These are phyloP conservation scores for Kazachstania psychrophila DNA, from an alignment of 805 yeast genomes.

Conservation along the genomic window DNA sequence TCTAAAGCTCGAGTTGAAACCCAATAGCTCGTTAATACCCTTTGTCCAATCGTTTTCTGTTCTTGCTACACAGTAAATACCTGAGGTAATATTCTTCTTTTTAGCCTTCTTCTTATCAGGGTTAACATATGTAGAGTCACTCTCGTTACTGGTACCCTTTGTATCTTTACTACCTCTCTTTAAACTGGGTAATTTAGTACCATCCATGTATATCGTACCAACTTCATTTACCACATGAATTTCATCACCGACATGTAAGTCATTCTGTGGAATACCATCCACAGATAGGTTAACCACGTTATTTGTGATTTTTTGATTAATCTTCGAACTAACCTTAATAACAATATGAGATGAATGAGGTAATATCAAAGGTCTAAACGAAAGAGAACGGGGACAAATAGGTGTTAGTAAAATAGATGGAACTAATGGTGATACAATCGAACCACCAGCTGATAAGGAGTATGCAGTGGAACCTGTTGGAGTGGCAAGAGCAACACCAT, in stretches of 20 bases:
- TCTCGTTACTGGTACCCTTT: slow-evolving; percentile 7
- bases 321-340: slow-evolving; percentile 48
- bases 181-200: slow-evolving; percentile 37
- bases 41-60: slow-evolving; percentile 85
- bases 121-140: slow-evolving; percentile 8
- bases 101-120: slow-evolving; percentile 9
- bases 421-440: slow-evolving; percentile 83
- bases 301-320: slow-evolving; percentile 29
- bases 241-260: slow-evolving; percentile 66
- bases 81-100: slow-evolving; percentile 32
- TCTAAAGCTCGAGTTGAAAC: slow-evolving; percentile 80
- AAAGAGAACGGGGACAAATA: slow-evolving; percentile 81
- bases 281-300: slow-evolving; percentile 53
- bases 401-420: slow-evolving; percentile 79
- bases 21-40: slow-evolving; percentile 78
- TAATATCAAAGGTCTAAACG: slow-evolving; percentile 80
- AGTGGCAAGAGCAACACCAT: slow-evolving; percentile 76
- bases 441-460: slow-evolving; percentile 82
- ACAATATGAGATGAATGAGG: slow-evolving; percentile 71
- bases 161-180: slow-evolving; percentile 7
- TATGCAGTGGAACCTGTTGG: slow-evolving; percentile 97
- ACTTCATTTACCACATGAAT: slow-evolving; percentile 61
- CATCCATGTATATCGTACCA: slow-evolving; percentile 49
- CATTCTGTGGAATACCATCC: slow-evolving; percentile 75
- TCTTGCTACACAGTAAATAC: slow-evolving; percentile 82